phyloP scores from a whole-genome alignment of 2,329 filamentous ascomycete genomes.

The Cytospora schulzeri region DNA sequence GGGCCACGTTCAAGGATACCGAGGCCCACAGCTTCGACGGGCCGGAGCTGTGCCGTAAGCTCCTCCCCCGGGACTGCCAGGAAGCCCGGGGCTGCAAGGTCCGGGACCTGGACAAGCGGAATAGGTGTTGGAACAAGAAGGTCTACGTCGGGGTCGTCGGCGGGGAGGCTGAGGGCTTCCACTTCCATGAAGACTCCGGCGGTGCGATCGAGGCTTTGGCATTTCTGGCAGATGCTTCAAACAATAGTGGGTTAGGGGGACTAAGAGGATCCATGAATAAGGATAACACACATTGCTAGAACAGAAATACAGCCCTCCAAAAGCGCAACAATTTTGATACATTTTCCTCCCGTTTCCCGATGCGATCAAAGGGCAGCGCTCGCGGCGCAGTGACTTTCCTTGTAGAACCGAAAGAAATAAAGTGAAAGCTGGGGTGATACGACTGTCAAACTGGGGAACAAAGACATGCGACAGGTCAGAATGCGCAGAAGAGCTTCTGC shows the following conservation, averaged over 20 bases:
- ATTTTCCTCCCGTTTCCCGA: background rate
- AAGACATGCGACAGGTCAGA: background rate
- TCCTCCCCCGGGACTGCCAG: background rate
- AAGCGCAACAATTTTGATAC: background rate
- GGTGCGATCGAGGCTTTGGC: background rate
- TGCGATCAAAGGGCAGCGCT: background rate
- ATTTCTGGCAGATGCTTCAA: background rate
- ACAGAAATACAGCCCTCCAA: background rate
- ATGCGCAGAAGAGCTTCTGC: too few species aligned
- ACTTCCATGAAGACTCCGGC: background rate
- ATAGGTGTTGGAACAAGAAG: background rate
- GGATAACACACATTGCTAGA: background rate
- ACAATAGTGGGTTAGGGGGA: background rate
- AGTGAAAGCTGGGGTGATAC: background rate
- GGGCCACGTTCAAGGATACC: background rate
- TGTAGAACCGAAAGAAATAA: background rate
- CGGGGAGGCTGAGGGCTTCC: too few species aligned
- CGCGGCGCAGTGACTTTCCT: background rate
- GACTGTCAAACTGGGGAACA: background rate
- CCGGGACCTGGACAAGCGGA: slow-evolving; percentile 2
- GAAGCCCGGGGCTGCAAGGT: slow-evolving; percentile 7
- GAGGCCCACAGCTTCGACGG: background rate
- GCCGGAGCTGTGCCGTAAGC: background rate
- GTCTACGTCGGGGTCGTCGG: background rate
- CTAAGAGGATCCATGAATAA: background rate